Evolutionary conservation across 2,329 filamentous ascomycete species (phyloP), one percentile per base, ranked within the genome.

Genomic region (Tolypocladium ophioglossoides): DNA sequence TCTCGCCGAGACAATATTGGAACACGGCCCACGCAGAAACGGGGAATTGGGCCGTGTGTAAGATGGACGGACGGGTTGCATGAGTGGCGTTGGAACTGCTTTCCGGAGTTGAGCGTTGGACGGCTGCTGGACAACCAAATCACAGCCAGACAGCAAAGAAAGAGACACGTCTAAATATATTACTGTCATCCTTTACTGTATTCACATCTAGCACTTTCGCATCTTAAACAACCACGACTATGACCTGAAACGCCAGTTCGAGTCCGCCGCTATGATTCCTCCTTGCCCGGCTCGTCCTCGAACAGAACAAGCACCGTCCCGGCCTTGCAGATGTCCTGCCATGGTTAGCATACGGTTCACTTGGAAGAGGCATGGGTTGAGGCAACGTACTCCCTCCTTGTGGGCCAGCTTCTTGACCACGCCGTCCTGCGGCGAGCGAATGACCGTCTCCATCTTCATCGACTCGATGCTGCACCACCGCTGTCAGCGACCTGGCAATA

Each of bases 361-460:
- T 12, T 10, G 30, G 3, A 5, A 30, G 3, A 20, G 27, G 27
- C 16, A 4, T 47, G 4, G 53, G 20, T 39, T 34, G 18, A 4
- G n/a, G 22, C 14, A 16, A 68, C 84, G 76, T 76, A 88, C 85
- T 56, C 88, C 88, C 72, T 85, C 80, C 64, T 84, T 83, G 65
- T 91, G 87, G 40, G 86, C 85, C 54, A 91, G 71, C 66, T 82
- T 86, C 67, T 87, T 84, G 57, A 91, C 79, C 1, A 83, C 74
- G 8, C 87, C 87, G 55, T 82, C 79, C 58, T 89, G 85, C 9
- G 87, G 87, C 52, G 86, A 89, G 56, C 87, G 79, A 61, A 91
- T 91, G 1, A 91, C 85, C 2, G 87, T 91, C 68, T 91, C 87
- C 87, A 91, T 91, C 76, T 91, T 91, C 87, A 91, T 91, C 55